Evolutionary conservation across 768 basidiomycete species (phyloP).

Genomic region (Coprinellus aureogranulatus): DNA sequence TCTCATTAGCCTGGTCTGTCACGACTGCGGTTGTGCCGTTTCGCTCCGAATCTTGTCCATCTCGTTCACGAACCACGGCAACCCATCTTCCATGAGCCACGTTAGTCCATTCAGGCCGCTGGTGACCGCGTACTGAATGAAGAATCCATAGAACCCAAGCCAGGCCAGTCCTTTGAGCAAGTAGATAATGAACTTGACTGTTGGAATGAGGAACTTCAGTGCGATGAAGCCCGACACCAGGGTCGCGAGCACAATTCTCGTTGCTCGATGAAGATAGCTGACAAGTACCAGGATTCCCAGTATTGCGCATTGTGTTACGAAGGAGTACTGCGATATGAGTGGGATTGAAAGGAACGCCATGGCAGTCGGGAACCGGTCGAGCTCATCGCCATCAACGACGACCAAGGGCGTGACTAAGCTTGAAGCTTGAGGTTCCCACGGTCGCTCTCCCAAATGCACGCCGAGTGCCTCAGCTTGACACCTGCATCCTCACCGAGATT

Average conservation of each 20-base stretch:
- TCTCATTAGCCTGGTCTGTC: too few species aligned
- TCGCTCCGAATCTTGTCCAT: conserved; percentile 10
- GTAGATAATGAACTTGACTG: conserved; percentile 11
- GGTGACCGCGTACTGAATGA: conserved; percentile 27
- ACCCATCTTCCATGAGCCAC: conserved; percentile 6
- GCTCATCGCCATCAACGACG: conserved; percentile 9
- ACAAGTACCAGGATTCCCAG: conserved; percentile 23
- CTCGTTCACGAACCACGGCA: conserved; percentile 13
- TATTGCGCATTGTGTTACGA: conserved; percentile 25
- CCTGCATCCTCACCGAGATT: too few species aligned
- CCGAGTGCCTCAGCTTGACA: too few species aligned
- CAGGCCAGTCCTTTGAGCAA: conserved; percentile 30
- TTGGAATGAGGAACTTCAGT: conserved; percentile 24
- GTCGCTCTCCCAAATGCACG: too few species aligned
- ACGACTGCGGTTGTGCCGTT: not conserved
- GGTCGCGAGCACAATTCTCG: conserved; percentile 20
- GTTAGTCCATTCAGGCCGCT: conserved; percentile 20
- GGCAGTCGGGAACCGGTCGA: conserved; percentile 17
- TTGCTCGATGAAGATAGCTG: conserved; percentile 27
- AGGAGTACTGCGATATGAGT: conserved; percentile 28
- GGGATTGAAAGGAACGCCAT: conserved; percentile 15
- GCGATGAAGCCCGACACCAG: conserved; percentile 23
- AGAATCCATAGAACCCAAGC: conserved; percentile 37
- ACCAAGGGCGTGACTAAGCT: not conserved
- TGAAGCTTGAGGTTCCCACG: too few species aligned